A percentile compares a stretch with the other conserved stretches of the same genome.
These are phyloP conservation scores for Cladosporium sp. DNA, from an alignment of 2,329 filamentous ascomycete species.

Conservation along the genomic window DNA sequence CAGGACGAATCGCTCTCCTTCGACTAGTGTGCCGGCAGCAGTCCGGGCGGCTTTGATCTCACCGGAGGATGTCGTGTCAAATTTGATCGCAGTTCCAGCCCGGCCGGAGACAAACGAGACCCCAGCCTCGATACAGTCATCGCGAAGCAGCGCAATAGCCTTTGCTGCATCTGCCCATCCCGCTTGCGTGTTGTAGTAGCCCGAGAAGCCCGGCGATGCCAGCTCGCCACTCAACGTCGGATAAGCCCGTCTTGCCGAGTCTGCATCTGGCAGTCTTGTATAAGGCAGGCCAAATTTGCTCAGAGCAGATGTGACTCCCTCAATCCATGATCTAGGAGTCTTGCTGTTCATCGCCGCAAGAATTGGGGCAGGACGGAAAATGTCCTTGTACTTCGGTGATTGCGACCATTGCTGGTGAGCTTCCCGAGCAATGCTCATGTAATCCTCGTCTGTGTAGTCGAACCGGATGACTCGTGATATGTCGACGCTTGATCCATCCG, in stretches of 20 bases:
- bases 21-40: not conserved
- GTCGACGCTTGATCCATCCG: constrained; percentile 37
- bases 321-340: constrained; percentile 1
- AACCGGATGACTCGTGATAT: constrained; percentile 37
- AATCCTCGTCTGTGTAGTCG: constrained; percentile 30
- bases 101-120: constrained; percentile 7
- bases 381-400: not conserved
- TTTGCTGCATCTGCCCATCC: constrained; percentile 21
- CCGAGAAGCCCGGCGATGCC: constrained; percentile 2
- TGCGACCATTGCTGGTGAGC: constrained; percentile 16
- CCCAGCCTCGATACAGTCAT: constrained; percentile 6
- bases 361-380: constrained; percentile 3
- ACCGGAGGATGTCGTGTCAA: not conserved
- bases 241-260: not conserved
- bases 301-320: constrained; percentile 1
- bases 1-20: constrained; percentile 21
- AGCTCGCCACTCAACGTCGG: not conserved
- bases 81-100: constrained; percentile 1
- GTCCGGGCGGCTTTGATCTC: not conserved
- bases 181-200: constrained; percentile 17
- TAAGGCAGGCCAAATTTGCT: not conserved
- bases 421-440: constrained; percentile 27
- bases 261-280: constrained; percentile 1
- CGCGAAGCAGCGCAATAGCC: constrained; percentile 15
- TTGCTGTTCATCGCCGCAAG: constrained; percentile 8